A percentile compares a stretch with the other conserved stretches of the same genome.
These are phyloP conservation scores for Peniophora sp. DNA, from an alignment of 1,284 basidiomycete species.

Conservation along the genomic window DNA sequence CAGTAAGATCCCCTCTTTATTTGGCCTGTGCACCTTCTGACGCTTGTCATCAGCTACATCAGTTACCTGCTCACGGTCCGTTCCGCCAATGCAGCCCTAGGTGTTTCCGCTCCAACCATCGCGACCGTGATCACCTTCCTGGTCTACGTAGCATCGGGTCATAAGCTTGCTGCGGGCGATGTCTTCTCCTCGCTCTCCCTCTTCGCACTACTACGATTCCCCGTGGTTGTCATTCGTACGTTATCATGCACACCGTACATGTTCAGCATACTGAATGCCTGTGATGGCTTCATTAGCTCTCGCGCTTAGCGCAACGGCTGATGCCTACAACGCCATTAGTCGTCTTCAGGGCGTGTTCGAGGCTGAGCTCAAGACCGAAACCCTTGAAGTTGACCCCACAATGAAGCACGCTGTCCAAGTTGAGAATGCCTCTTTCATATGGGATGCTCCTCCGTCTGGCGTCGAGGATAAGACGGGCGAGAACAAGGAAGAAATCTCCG, in stretches of 20 bases:
- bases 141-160: constrained; percentile 52
- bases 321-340: constrained; percentile 54
- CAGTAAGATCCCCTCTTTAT: constrained; percentile 34
- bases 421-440: constrained; percentile 53
- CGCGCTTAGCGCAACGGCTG: constrained; percentile 53
- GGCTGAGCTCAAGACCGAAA: constrained; percentile 44
- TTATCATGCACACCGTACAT: no score
- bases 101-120: constrained; percentile 54
- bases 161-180: constrained; percentile 50
- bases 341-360: constrained; percentile 51
- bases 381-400: constrained; percentile 33
- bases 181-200: constrained; percentile 68
- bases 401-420: constrained; percentile 46
- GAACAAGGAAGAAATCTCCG: no score
- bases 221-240: not conserved
- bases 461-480: no score
- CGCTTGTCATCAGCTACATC: no score
- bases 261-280: no score
- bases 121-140: constrained; percentile 73
- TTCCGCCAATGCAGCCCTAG: constrained; percentile 35
- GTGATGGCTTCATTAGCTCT: constrained; percentile 46
- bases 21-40: constrained; percentile 4
- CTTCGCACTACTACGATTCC: constrained; percentile 28
- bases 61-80: no score
- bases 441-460: constrained; percentile 41